Conservation (phyloP, 1,139 yeast species). For the Pichia sp. region DNA sequence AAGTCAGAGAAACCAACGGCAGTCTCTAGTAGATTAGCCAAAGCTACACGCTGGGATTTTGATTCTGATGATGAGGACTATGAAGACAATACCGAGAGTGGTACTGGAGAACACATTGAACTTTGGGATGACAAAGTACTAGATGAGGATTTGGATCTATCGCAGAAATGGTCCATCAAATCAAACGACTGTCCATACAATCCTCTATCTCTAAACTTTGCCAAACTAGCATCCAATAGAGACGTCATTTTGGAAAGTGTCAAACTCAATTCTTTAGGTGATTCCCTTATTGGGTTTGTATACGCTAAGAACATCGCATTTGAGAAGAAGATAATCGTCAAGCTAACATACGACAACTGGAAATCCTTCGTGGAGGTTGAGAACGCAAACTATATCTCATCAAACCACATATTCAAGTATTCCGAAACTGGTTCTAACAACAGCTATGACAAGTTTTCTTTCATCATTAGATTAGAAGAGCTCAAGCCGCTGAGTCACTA, state of each 20-base stretch:
- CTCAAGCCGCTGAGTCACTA: constrained; percentile 26
- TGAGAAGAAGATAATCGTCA: constrained; percentile 53
- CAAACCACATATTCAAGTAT: constrained; percentile 28
- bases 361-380: constrained; percentile 36
- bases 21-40: constrained; percentile 41
- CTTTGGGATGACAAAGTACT: constrained; percentile 21
- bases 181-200: constrained; percentile 26
- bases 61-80: too few relatives aligned
- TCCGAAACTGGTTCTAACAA: constrained; percentile 14
- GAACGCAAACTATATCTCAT: constrained; percentile 27
- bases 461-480: constrained; percentile 32
- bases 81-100: too few relatives aligned
- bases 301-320: constrained; percentile 67
- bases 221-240: constrained; percentile 32
- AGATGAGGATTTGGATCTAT: constrained; percentile 14
- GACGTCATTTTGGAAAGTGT: constrained; percentile 61
- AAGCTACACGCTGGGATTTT: constrained; percentile 23
- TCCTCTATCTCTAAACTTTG: constrained; percentile 26
- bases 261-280: constrained; percentile 50
- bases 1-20: constrained; percentile 70
- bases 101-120: too few relatives aligned
- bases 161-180: constrained; percentile 37
- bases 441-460: constrained; percentile 41
- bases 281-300: constrained; percentile 58
- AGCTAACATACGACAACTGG: constrained; percentile 72